phyloP scores from a whole-genome alignment of 768 basidiomycete species.

The Xerocomus spinulosus region DNA sequence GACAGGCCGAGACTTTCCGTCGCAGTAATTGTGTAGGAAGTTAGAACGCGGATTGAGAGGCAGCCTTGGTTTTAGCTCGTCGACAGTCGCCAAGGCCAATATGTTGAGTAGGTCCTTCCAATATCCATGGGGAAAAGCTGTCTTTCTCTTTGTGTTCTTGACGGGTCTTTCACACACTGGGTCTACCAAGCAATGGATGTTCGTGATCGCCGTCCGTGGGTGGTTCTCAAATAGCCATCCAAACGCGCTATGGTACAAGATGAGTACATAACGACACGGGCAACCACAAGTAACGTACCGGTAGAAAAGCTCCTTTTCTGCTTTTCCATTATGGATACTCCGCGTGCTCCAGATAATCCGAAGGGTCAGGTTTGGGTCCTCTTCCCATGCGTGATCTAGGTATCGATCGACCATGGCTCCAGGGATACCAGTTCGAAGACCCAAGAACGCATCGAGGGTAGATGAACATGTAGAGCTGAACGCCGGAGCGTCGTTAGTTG shows the following conservation, averaged over 20 bases:
- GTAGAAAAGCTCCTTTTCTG: constrained; percentile 58
- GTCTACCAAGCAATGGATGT: constrained; percentile 50
- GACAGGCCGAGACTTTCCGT: constrained; percentile 24
- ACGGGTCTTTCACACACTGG: constrained; percentile 39
- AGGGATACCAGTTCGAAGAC: constrained; percentile 28
- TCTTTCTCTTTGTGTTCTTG: background rate
- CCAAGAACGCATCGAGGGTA: constrained; percentile 56
- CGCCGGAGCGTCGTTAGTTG: constrained; percentile 48
- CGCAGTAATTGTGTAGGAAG: constrained; percentile 25
- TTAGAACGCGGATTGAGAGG: constrained; percentile 8
- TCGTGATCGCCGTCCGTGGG: constrained; percentile 63
- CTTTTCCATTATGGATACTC: constrained; percentile 68
- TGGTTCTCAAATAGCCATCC: constrained; percentile 69
- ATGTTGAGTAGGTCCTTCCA: constrained; percentile 77
- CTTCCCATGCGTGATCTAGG: constrained; percentile 51
- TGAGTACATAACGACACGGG: background rate
- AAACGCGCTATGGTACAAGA: constrained; percentile 37
- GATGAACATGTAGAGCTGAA: constrained; percentile 47
- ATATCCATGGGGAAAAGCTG: constrained; percentile 49
- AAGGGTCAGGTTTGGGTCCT: constrained; percentile 55
- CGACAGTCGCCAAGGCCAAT: constrained; percentile 52
- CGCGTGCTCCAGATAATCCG: constrained; percentile 63
- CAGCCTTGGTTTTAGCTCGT: constrained; percentile 36
- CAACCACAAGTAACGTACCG: constrained; percentile 28
- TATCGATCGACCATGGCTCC: constrained; percentile 27